phyloP scores from a whole-genome alignment of 2,329 filamentous ascomycete species.

The Ceratocystis harringtonii region DNA sequence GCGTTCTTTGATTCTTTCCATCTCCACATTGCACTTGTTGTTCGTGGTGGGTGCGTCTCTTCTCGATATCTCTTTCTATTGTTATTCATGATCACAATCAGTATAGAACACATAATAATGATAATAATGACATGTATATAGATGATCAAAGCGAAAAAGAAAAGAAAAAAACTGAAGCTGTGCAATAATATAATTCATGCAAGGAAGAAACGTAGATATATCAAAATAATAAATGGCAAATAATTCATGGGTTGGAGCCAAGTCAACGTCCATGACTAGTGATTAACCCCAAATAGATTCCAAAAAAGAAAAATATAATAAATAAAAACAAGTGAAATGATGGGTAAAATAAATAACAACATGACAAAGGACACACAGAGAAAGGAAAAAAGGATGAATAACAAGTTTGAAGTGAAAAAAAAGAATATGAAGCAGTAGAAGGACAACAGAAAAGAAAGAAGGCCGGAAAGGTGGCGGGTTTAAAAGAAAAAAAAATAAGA shows the following conservation, averaged over 20 bases:
- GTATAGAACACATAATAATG: background rate
- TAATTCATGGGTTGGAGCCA: background rate
- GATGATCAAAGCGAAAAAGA: background rate
- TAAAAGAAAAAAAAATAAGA: background rate
- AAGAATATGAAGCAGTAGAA: constrained; percentile 14
- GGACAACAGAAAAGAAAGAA: constrained; percentile 5
- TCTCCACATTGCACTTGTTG: background rate
- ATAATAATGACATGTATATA: background rate
- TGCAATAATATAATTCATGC: background rate
- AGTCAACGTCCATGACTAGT: background rate
- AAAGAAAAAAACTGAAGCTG: background rate
- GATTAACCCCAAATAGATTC: constrained; percentile 19
- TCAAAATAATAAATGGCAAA: constrained; percentile 21
- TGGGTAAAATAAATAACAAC: constrained; percentile 20
- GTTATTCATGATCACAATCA: background rate
- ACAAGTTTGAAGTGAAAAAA: constrained; percentile 20
- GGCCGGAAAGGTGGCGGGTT: background rate
- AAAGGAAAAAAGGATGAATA: constrained; percentile 21
- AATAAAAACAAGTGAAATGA: constrained; percentile 21
- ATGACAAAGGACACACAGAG: constrained; percentile 19
- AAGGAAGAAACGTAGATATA: background rate
- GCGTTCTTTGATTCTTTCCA: background rate
- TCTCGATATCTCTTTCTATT: background rate
- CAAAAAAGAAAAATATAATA: constrained; percentile 14
- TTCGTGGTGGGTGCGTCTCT: background rate